Evolutionary conservation across 2,329 filamentous ascomycete species (phyloP).

Genomic region (Curvularia spicifera): DNA sequence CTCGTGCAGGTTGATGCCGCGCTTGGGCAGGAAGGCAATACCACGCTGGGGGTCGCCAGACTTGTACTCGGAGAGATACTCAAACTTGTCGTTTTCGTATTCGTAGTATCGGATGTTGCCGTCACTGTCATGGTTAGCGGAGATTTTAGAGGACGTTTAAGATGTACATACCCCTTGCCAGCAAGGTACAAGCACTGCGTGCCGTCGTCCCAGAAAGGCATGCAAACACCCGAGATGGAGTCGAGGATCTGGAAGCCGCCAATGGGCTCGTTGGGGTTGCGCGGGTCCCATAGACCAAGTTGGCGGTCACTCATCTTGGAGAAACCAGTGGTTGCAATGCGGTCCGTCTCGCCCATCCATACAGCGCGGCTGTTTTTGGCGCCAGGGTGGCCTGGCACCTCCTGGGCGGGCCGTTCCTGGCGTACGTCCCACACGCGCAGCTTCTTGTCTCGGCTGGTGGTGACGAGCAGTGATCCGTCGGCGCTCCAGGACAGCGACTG

Average conservation of each 20-base stretch:
- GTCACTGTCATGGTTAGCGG: slow-evolving; percentile 64
- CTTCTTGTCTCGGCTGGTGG: slow-evolving; percentile 98
- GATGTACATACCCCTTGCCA: slow-evolving; percentile 80
- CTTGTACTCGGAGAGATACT: slow-evolving; percentile 96
- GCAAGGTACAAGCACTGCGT: slow-evolving; percentile 95
- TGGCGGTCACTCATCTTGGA: slow-evolving; percentile 98
- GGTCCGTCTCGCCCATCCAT: slow-evolving; percentile 97
- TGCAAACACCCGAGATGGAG: slow-evolving; percentile 96
- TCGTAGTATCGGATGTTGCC: slow-evolving; percentile 99
- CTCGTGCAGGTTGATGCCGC: slow-evolving; percentile 93
- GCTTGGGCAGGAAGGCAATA: slow-evolving; percentile 91
- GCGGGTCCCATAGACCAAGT: slow-evolving; percentile 92
- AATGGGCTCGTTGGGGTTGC: slow-evolving; percentile 78
- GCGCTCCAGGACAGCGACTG: slow-evolving; percentile 97
- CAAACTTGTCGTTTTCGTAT: slow-evolving; percentile 98
- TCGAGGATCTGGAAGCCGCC: slow-evolving; percentile 90
- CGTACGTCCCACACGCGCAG: slow-evolving; percentile 96
- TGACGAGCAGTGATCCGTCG: slow-evolving; percentile 82
- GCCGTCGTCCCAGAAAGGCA: slow-evolving; percentile 99
- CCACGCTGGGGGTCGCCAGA: slow-evolving; percentile 94
- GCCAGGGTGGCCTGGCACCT: slow-evolving; percentile 83
- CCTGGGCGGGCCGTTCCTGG: slow-evolving; percentile 85
- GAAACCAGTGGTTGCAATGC: slow-evolving; percentile 95
- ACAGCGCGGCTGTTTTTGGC: slow-evolving; percentile 97
- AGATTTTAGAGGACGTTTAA: background rate